phyloP scores from a whole-genome alignment of 306 rosid genomes.

The Fragaria nilgerrensis region DNA sequence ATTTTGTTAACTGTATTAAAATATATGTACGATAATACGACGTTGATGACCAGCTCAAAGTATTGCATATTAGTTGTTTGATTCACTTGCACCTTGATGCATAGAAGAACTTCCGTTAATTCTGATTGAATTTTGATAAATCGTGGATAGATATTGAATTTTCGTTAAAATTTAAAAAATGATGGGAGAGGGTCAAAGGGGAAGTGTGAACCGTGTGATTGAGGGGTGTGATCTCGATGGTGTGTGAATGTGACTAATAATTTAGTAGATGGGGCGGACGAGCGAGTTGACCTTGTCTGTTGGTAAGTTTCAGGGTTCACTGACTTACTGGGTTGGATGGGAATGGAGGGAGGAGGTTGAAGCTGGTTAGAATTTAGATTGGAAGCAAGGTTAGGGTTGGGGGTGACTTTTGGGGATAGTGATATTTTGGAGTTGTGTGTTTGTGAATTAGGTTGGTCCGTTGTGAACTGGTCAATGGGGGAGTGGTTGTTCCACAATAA shows the following conservation, averaged over 20 bases:
- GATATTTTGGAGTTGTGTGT: neutral
- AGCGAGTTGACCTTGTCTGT: constrained; percentile 33
- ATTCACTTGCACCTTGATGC: too few species aligned
- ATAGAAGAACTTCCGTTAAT: too few species aligned
- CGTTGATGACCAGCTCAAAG: too few species aligned
- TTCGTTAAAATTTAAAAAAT: neutral
- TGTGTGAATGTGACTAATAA: constrained; percentile 12
- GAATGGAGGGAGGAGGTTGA: neutral
- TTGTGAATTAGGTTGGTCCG: neutral
- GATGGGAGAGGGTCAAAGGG: neutral
- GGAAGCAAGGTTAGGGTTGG: neutral
- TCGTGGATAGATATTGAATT: too few species aligned
- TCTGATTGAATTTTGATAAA: too few species aligned
- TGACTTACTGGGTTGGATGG: neutral
- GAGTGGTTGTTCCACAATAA: neutral
- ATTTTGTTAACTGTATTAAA: too few species aligned
- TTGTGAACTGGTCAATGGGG: neutral
- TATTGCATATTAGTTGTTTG: too few species aligned
- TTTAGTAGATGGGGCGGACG: constrained; percentile 21
- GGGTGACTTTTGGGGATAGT: neutral
- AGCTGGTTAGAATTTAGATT: neutral
- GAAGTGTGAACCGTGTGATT: neutral
- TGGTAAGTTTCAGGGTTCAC: neutral
- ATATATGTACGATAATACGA: too few species aligned
- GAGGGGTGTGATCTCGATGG: neutral